phyloP scores from a whole-genome alignment of 2,329 filamentous ascomycete genomes.

The Fusarium albidum region DNA sequence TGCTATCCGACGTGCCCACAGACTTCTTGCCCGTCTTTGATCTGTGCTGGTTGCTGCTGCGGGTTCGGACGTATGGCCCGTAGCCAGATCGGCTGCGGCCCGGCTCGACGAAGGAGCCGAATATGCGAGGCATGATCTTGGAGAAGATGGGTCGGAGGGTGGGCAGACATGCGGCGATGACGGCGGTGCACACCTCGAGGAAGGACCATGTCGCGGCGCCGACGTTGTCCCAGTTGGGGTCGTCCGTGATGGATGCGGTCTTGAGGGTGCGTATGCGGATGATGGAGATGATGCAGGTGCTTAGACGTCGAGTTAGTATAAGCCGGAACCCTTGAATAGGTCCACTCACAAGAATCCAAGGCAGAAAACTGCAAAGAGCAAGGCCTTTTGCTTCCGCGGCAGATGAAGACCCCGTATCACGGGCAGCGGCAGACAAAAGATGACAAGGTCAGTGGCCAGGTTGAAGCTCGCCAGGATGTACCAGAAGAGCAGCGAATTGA shows the following conservation, averaged over 20 bases:
- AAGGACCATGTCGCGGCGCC: constrained; percentile 23
- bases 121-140: constrained; percentile 13
- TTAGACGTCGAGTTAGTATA: background rate
- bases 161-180: constrained; percentile 19
- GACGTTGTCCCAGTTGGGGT: constrained; percentile 26
- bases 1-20: background rate
- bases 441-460: constrained; percentile 5
- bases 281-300: constrained; percentile 21
- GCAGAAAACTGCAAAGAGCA: constrained; percentile 17
- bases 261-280: constrained; percentile 17
- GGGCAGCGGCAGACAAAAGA: constrained; percentile 18
- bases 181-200: constrained; percentile 13
- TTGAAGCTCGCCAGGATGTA: constrained; percentile 24
- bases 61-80: constrained; percentile 1
- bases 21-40: background rate
- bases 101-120: background rate
- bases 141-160: constrained; percentile 18
- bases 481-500: constrained; percentile 7
- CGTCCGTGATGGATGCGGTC: constrained; percentile 7
- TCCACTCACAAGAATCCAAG: constrained; percentile 15
- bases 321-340: too few relatives aligned
- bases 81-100: background rate
- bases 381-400: constrained; percentile 11
- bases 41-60: background rate
- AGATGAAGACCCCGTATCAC: constrained; percentile 16